These are phyloP conservation scores for Mycena haematopus DNA, from an alignment of 768 basidiomycete species.

Conservation along the genomic window DNA sequence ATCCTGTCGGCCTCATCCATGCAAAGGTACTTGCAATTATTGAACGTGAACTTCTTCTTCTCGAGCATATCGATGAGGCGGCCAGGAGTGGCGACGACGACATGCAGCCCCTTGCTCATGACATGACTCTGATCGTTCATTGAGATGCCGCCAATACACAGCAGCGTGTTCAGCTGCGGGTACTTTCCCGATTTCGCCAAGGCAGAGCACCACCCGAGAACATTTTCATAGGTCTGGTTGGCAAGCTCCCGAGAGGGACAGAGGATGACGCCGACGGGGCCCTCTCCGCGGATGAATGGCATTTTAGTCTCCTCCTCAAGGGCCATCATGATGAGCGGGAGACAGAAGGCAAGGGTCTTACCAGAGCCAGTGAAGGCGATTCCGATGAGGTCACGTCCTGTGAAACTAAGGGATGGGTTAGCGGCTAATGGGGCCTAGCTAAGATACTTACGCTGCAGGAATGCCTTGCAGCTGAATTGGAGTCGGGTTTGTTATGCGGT, in stretches of 20 bases:
- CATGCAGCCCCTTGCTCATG: conserved; percentile 89
- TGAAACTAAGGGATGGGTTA: conserved; percentile 63
- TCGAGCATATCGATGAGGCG: conserved; percentile 98
- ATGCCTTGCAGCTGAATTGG: conserved; percentile 98
- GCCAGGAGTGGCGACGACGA: conserved; percentile 97
- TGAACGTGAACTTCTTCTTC: conserved; percentile 91
- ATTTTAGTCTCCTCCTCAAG: conserved; percentile 92
- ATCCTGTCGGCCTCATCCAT: conserved; percentile 99
- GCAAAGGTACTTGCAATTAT: conserved; percentile 93
- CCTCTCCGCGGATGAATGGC: conserved; percentile 91
- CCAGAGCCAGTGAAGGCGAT: conserved; percentile 99
- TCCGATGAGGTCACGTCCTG: conserved; percentile 97
- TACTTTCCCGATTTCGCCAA: conserved; percentile 82
- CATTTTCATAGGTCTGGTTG: conserved; percentile 95
- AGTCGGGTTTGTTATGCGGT: conserved; percentile 86
- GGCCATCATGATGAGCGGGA: conserved; percentile 97
- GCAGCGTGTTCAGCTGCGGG: conserved; percentile 84
- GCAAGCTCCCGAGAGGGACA: conserved; percentile 98
- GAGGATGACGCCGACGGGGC: conserved; percentile 94
- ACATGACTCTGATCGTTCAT: conserved; percentile 98
- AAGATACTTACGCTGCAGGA: conserved; percentile 80
- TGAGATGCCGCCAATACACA: conserved; percentile 97
- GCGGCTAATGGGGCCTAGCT: conserved; percentile 10
- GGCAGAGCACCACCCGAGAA: conserved; percentile 83
- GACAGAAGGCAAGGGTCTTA: conserved; percentile 97